Evolutionary conservation across 179 eudicot species (phyloP).

Genomic region (Beta macrorhiza): DNA sequence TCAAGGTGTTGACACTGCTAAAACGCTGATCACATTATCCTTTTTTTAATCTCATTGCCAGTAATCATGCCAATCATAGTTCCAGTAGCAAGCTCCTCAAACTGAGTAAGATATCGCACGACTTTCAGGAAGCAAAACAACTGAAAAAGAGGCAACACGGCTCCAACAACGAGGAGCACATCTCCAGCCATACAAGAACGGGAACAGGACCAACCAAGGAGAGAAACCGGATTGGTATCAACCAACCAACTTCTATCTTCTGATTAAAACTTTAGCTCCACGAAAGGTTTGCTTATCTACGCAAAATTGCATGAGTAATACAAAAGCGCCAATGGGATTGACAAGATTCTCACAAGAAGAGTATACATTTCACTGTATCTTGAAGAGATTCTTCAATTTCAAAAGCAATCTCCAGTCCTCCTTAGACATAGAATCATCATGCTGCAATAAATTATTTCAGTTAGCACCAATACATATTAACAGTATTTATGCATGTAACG

Average conservation of each 20-base stretch:
- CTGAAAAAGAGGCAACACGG: not conserved
- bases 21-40: conserved; percentile 74
- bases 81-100: too few relatives aligned
- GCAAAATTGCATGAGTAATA: conserved; percentile 1
- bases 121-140: not conserved
- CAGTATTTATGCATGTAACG: too few relatives aligned
- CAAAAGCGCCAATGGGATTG: not conserved
- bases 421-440: conserved; percentile 31
- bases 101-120: not conserved
- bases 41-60: conserved; percentile 34
- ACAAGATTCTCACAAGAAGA: not conserved
- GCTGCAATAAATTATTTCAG: too few relatives aligned
- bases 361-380: conserved; percentile 45
- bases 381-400: conserved; percentile 67
- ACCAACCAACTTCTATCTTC: not conserved
- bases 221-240: not conserved
- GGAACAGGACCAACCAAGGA: not conserved
- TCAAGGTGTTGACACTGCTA: conserved; percentile 28
- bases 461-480: too few relatives aligned
- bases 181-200: not conserved
- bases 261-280: not conserved
- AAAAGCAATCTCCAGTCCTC: conserved; percentile 71
- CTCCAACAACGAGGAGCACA: not conserved
- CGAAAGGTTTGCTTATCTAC: conserved; percentile 5
- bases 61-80: too few relatives aligned